Evolutionary conservation across 768 basidiomycete species (phyloP), one percentile per base, ranked within the genome.

Genomic region (Suillus cothurnatus): DNA sequence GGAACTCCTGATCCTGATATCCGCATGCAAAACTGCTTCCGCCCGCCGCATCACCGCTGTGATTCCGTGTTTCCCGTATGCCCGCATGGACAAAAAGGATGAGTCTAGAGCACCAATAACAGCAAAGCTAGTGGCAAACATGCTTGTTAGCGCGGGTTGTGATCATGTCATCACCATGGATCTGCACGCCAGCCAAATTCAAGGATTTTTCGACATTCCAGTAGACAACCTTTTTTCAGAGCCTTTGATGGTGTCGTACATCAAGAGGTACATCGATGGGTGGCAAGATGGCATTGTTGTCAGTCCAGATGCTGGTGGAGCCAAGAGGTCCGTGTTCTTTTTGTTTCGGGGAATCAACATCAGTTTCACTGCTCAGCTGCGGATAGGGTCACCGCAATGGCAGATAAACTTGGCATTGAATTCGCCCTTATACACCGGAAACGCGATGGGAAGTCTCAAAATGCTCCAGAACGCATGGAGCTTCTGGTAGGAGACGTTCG

Each of bases 91-190:
- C 84, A 97, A 97, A 81, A 99, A 99, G 84, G 95, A 99, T 82
- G 93, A 93, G 81, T 90, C 88, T 6, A 86, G 97, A 8, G 95
- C 95, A 4, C 97, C 97, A 31, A 99, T 99, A 77, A 98, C 97
- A 6, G 95, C 97, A 55, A 99, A 99, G 80, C 86, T 99, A 62
- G 94, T 99, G 57, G 96, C 97, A 28, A 99, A 97, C 78, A 99
- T 99, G 97, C 83, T 99, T 66, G 90, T 88, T 52, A 93, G 97
- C 56, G 96, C 97, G 11, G 97, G 97, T 28, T 97, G 95, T 74
- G 97, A 99, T 79, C 97, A 99, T 74, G 91, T 99, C 72, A 98
- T 99, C 70, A 98, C 97, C n/a, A 97, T 99, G 92, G 96, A 99
- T 77, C 81, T 99, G 60, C 97, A 98, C 73, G 96, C 97, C 49